These are phyloP conservation scores for Vanrija sp. DNA, from an alignment of 1,284 basidiomycete genomes.

Conservation along the genomic window DNA sequence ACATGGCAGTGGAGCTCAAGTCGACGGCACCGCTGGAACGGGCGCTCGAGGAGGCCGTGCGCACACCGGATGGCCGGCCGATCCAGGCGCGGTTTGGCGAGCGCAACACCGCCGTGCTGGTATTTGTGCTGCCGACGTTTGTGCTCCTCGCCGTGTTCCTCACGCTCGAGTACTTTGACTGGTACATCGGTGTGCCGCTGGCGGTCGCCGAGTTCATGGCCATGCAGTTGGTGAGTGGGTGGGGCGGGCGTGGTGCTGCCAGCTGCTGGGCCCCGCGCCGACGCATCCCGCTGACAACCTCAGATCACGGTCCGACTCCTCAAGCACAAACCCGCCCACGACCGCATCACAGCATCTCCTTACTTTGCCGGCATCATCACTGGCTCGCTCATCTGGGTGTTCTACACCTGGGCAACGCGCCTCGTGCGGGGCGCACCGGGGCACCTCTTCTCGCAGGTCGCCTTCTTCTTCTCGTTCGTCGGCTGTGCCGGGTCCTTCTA, in stretches of 20 bases:
- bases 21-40: slow-evolving; percentile 80
- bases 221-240: slow-evolving; percentile 78
- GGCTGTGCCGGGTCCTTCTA: slow-evolving; percentile 86
- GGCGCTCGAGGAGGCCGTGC: slow-evolving; percentile 72
- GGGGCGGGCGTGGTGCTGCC: too few species aligned
- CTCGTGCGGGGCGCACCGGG: slow-evolving; percentile 22
- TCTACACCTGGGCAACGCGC: slow-evolving; percentile 69
- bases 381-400: slow-evolving; percentile 81
- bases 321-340: slow-evolving; percentile 27
- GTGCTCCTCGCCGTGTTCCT: slow-evolving; percentile 74
- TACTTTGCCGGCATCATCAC: slow-evolving; percentile 91
- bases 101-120: slow-evolving; percentile 74
- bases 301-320: slow-evolving; percentile 35
- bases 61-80: slow-evolving; percentile 28
- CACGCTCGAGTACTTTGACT: slow-evolving; percentile 62
- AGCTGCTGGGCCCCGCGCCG: too few species aligned
- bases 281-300: background rate
- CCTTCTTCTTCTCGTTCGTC: slow-evolving; percentile 66
- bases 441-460: slow-evolving; percentile 66
- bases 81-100: slow-evolving; percentile 45
- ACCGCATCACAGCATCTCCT: slow-evolving; percentile 54
- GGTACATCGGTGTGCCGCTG: slow-evolving; percentile 81
- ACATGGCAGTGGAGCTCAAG: slow-evolving; percentile 93
- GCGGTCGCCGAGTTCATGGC: slow-evolving; percentile 80
- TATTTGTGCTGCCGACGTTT: slow-evolving; percentile 73